Evolutionary conservation across 495 filamentous ascomycete species (phyloP).

Genomic region (Tuber calosporum): DNA sequence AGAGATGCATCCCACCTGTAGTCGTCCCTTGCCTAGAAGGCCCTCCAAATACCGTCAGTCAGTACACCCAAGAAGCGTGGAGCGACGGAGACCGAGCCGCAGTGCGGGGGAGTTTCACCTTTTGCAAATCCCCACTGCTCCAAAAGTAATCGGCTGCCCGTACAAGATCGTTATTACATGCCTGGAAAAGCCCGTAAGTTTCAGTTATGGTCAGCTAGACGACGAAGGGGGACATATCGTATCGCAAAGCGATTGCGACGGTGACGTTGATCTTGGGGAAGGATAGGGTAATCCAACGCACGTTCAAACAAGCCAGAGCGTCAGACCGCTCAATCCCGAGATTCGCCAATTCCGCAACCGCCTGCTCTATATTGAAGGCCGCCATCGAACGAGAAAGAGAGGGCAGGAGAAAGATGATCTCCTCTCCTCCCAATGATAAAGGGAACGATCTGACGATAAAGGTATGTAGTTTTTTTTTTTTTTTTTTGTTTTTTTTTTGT

Average conservation of each 20-base stretch:
- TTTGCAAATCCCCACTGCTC: conserved; percentile 23
- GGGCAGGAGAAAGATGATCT: background rate
- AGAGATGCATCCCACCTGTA: conserved; percentile 25
- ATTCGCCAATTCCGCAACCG: conserved; percentile 21
- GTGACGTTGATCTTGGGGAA: conserved; percentile 24
- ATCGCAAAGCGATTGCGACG: conserved; percentile 22
- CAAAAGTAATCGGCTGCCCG: conserved; percentile 39
- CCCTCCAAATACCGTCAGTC: conserved; percentile 24
- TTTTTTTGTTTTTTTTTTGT: no score
- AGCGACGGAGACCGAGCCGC: conserved; percentile 1
- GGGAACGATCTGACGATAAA: background rate
- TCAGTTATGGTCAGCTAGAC: conserved; percentile 21
- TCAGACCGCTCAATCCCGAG: conserved; percentile 32
- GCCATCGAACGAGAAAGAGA: background rate
- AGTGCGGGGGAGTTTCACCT: conserved; percentile 29
- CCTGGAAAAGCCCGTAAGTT: conserved; percentile 17
- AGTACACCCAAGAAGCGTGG: background rate
- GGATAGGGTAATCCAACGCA: conserved; percentile 10
- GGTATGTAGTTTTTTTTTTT: background rate
- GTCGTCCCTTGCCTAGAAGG: conserved; percentile 18
- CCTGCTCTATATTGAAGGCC: conserved; percentile 10
- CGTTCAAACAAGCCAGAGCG: conserved; percentile 40
- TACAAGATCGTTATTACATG: conserved; percentile 36
- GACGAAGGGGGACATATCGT: background rate
- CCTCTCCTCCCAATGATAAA: background rate